Evolutionary conservation across 2,329 filamentous ascomycete genomes (phyloP).

Genomic region (Stagonosporopsis rhizophila): DNA sequence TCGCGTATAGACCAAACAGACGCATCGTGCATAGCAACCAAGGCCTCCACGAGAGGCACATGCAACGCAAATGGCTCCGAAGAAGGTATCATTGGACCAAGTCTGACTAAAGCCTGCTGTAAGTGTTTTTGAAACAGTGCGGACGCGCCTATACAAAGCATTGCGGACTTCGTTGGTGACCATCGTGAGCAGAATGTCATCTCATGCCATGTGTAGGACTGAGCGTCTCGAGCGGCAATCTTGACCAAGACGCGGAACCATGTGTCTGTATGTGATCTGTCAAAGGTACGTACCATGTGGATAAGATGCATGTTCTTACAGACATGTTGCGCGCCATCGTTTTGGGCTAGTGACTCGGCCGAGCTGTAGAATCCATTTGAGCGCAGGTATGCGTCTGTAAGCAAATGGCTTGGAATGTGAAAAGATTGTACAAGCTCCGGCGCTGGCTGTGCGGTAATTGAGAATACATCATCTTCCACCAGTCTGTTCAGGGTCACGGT

Average conservation of each 20-base stretch:
- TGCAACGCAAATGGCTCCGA: conserved; percentile 20
- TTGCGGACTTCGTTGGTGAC: not conserved
- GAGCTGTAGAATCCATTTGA: conserved; percentile 30
- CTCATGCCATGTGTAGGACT: conserved; percentile 26
- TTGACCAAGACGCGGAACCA: conserved; percentile 28
- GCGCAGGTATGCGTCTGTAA: conserved; percentile 20
- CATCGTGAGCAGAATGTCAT: conserved; percentile 28
- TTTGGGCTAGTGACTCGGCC: conserved; percentile 6
- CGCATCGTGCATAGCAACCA: conserved; percentile 20
- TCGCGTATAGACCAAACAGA: conserved; percentile 28
- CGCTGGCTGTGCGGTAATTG: not conserved
- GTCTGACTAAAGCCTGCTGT: conserved; percentile 4
- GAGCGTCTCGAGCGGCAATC: not conserved
- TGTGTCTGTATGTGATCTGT: conserved; percentile 3
- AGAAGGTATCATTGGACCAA: not conserved
- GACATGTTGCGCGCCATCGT: not conserved
- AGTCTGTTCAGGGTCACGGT: not conserved
- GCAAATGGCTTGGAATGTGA: conserved; percentile 17
- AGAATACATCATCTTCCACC: not conserved
- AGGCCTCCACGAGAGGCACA: conserved; percentile 21
- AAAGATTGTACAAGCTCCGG: conserved; percentile 21
- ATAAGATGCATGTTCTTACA: not conserved
- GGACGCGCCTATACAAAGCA: conserved; percentile 22
- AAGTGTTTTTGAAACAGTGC: conserved; percentile 3
- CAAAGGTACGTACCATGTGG: not conserved